Conservation (phyloP, 2,329 filamentous ascomycete species). For the Pleurostoma richardsiae region DNA sequence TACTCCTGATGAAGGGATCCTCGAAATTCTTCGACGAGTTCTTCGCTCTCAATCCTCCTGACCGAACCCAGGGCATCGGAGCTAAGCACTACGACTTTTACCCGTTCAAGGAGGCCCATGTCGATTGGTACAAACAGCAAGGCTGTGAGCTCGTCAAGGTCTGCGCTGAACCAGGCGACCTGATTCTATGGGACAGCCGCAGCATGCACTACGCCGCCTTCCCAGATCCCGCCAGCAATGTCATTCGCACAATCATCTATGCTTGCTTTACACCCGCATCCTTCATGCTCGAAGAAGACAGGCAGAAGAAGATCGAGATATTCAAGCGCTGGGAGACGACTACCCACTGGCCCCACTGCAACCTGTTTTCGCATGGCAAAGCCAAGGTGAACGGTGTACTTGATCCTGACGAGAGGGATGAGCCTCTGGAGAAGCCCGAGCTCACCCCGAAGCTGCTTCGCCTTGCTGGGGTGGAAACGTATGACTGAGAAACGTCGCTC, state of each 20-base stretch:
- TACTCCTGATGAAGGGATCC: conserved; percentile 25
- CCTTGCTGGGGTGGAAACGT: background rate
- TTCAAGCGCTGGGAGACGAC: conserved; percentile 20
- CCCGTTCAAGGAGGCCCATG: conserved; percentile 15
- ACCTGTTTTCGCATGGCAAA: background rate
- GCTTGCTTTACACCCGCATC: conserved; percentile 26
- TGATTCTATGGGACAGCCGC: conserved; percentile 31
- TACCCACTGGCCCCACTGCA: conserved; percentile 18
- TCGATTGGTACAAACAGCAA: conserved; percentile 24
- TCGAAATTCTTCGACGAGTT: conserved; percentile 24
- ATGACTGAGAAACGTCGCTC: background rate
- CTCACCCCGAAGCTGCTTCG: background rate
- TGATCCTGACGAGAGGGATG: background rate
- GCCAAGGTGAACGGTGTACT: background rate
- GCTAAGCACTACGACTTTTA: conserved; percentile 17
- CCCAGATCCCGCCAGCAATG: conserved; percentile 13
- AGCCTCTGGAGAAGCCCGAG: background rate
- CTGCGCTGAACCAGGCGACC: conserved; percentile 26
- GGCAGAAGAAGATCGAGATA: conserved; percentile 18
- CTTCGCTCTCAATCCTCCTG: conserved; percentile 8
- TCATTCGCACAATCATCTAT: conserved; percentile 25
- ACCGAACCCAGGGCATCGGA: conserved; percentile 15
- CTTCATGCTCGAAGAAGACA: conserved; percentile 18
- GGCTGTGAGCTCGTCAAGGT: conserved; percentile 24
- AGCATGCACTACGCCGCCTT: conserved; percentile 29